Evolutionary conservation across 2,329 filamentous ascomycete species (phyloP), one percentile per base, ranked within the genome.

Genomic region (Didymella segeticola): DNA sequence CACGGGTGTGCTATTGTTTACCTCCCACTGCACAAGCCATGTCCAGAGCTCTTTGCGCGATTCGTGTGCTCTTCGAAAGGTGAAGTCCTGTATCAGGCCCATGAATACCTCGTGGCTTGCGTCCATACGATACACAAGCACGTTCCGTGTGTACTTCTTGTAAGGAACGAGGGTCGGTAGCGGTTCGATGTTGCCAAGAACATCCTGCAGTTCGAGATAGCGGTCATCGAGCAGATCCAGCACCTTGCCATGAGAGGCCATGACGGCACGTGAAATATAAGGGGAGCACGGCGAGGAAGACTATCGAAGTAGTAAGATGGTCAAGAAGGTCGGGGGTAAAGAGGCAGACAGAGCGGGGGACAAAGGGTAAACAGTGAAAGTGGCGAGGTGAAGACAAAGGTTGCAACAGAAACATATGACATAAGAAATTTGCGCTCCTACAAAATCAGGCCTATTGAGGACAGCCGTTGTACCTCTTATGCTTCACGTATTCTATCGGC

Each of bases 1-100:
- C 20, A 14, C 26, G 19, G 52, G 19, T 20, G 41, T 20, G 1
- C 46, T 43, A 15, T 47, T 17, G 9, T 63, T 58, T 6, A 72
- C 62, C 15, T 72, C 56, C 69, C 68, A 73, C 41, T 74, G 71
- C 38, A 69, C 62, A 19, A 47, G 57, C 69, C 69, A 74, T 6
- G 65, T 68, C 71, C 71, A 74, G 4, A 68, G 41, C 50, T 74
- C 71, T 39, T 61, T 64, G 37, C 54, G 42, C 9, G 37, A 37
- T 22, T 59, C 43, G 10, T 41, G 41, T 14, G 70, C 58, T 38
- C 41, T 49, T 27, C 61, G 59, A 31, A 63, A 60, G 22, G 68
- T 72, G 50, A 68, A 68, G 27, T 71, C 62, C 33, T 74, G 71
- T 3, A 72, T 56, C 5, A 64, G 51, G 7, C 55, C 65, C 41